Conservation (phyloP, 192 early-diverging fungal species). For the Backusella tarrabulga region DNA sequence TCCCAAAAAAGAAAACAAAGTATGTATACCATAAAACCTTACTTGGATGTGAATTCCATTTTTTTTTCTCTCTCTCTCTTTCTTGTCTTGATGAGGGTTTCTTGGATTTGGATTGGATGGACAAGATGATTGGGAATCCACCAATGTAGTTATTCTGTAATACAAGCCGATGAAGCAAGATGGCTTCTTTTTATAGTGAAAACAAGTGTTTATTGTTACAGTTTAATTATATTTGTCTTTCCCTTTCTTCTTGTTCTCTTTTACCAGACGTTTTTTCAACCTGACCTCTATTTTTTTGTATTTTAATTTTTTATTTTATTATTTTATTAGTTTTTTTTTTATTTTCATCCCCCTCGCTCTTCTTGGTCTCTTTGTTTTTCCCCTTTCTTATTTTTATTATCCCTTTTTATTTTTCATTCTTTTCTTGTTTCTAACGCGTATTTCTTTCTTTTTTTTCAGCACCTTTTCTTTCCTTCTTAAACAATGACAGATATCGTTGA, state of each 20-base stretch:
- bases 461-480: background rate
- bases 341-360: background rate
- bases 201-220: background rate
- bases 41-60: background rate
- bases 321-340: background rate
- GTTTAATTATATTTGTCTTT: background rate
- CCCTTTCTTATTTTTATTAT: background rate
- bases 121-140: background rate
- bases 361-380: background rate
- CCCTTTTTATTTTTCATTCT: background rate
- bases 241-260: background rate
- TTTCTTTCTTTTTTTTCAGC: background rate
- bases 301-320: background rate
- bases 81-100: background rate
- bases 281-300: background rate
- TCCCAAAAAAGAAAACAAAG: background rate
- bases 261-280: conserved; percentile 1
- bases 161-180: background rate
- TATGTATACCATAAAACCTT: background rate
- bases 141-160: background rate
- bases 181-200: background rate
- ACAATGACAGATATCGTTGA: conserved; percentile 22
- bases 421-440: background rate
- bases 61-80: background rate
- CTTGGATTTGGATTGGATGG: background rate